Evolutionary conservation across 2,329 filamentous ascomycete species (phyloP).

Genomic region (Dactylellina parvicollis): DNA sequence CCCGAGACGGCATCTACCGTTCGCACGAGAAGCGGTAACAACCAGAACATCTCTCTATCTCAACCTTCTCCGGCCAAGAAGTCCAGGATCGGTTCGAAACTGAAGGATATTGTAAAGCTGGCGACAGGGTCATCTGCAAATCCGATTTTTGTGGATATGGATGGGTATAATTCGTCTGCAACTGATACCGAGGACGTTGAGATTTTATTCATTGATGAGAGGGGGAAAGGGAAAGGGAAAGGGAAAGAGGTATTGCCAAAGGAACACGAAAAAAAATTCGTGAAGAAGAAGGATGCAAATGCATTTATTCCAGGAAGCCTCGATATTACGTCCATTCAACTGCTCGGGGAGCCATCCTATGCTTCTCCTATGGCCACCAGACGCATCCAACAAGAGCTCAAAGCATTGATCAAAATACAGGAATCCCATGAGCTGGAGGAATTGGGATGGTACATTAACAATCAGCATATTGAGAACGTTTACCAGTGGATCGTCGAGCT

Average conservation of each 20-base stretch:
- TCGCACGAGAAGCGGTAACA: constrained; percentile 43
- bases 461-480: constrained; percentile 73
- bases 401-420: constrained; percentile 72
- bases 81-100: constrained; percentile 26
- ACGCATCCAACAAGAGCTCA: constrained; percentile 73
- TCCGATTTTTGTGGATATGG: constrained; percentile 24
- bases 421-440: constrained; percentile 69
- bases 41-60: constrained; percentile 9
- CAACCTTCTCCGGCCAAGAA: constrained; percentile 36
- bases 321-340: constrained; percentile 70
- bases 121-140: constrained; percentile 14
- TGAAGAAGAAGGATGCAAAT: constrained; percentile 61
- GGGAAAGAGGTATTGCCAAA: background rate
- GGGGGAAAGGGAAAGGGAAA: constrained; percentile 8
- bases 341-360: constrained; percentile 72
- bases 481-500: constrained; percentile 94
- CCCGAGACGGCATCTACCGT: constrained; percentile 55
- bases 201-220: constrained; percentile 41
- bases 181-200: constrained; percentile 40
- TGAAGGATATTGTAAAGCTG: constrained; percentile 27
- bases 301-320: constrained; percentile 76
- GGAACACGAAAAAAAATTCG: constrained; percentile 27
- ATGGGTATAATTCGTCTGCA: constrained; percentile 34
- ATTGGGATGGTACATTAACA: constrained; percentile 85
- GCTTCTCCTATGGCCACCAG: constrained; percentile 71